Conservation (phyloP, 179 eudicot genomes). For the Carnegiea gigantea region DNA sequence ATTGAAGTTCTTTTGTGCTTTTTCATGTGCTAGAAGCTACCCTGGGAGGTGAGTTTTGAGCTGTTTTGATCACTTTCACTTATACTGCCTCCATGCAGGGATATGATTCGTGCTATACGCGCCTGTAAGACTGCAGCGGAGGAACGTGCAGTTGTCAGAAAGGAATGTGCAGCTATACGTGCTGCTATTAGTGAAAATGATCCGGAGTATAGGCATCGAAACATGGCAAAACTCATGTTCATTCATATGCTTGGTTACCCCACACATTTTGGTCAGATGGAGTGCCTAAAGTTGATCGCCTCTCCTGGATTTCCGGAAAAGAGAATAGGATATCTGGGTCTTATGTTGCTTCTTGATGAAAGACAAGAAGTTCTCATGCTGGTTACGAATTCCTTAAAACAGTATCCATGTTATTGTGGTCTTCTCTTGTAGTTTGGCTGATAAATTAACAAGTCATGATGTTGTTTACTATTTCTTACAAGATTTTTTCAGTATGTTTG, state of each 20-base stretch:
- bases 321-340: conserved; percentile 96
- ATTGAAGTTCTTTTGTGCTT: conserved; percentile 7
- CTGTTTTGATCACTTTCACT: neutral
- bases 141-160: conserved; percentile 94
- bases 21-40: neutral
- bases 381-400: conserved; percentile 95
- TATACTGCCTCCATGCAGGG: conserved; percentile 56
- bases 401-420: conserved; percentile 60
- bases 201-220: conserved; percentile 85
- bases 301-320: conserved; percentile 96
- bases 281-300: conserved; percentile 93
- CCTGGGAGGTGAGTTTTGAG: neutral
- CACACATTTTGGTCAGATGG: conserved; percentile 99
- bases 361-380: conserved; percentile 99
- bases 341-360: conserved; percentile 98
- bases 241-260: conserved; percentile 99
- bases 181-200: conserved; percentile 90
- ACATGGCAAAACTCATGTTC: conserved; percentile 98
- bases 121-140: conserved; percentile 99
- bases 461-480: conserved; percentile 2
- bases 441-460: neutral
- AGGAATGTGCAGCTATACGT: conserved; percentile 96
- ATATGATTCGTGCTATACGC: conserved; percentile 96
- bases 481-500: conserved; percentile 1
- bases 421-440: neutral